phyloP scores from a whole-genome alignment of 495 filamentous ascomycete species.

The Penicillium salamii region DNA sequence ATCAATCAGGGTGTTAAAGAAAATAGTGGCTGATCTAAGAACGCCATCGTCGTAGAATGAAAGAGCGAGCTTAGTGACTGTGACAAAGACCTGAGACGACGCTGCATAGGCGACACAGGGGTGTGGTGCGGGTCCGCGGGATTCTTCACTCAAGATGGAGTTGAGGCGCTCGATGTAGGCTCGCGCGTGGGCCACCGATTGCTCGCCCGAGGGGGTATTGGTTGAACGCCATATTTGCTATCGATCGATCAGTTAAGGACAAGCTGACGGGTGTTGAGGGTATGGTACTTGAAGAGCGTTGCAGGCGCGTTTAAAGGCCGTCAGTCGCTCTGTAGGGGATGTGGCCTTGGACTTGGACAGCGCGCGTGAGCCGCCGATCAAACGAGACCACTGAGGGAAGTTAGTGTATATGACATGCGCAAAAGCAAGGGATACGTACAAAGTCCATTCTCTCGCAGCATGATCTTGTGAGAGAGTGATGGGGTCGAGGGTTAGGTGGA shows the following conservation, averaged over 20 bases:
- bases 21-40: slow-evolving; percentile 73
- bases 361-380: slow-evolving; percentile 77
- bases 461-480: slow-evolving; percentile 27
- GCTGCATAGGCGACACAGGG: slow-evolving; percentile 83
- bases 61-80: slow-evolving; percentile 79
- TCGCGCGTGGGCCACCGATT: slow-evolving; percentile 48
- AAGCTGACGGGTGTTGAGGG: neutral
- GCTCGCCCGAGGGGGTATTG: slow-evolving; percentile 49
- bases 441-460: slow-evolving; percentile 42
- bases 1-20: slow-evolving; percentile 89
- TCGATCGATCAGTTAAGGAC: slow-evolving; percentile 10
- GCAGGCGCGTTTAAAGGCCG: slow-evolving; percentile 86
- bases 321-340: slow-evolving; percentile 81
- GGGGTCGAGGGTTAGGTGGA: slow-evolving; percentile 23
- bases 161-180: slow-evolving; percentile 65
- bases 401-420: slow-evolving; percentile 14
- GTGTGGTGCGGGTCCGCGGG: slow-evolving; percentile 80
- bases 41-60: slow-evolving; percentile 75
- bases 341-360: slow-evolving; percentile 61
- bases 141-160: slow-evolving; percentile 81
- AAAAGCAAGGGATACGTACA: slow-evolving; percentile 24
- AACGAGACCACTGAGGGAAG: slow-evolving; percentile 71
- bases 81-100: slow-evolving; percentile 80
- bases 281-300: slow-evolving; percentile 71
- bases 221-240: slow-evolving; percentile 80